phyloP scores from a whole-genome alignment of 2,329 filamentous ascomycete species.

The Beauveria bassiana region DNA sequence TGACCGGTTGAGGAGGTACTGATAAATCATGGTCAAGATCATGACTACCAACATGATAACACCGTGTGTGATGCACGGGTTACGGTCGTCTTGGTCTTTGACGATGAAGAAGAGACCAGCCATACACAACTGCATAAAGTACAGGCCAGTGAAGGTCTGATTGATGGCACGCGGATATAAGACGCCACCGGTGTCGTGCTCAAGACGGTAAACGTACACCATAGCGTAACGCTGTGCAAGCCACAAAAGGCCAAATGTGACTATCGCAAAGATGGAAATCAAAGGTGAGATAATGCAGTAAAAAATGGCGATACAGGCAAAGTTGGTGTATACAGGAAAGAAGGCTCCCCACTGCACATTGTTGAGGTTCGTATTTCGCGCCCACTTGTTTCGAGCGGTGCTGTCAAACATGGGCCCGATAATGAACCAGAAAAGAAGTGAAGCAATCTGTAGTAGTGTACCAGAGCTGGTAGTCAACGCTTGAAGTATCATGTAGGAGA shows the following conservation, averaged over 20 bases:
- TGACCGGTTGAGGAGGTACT: conserved; percentile 70
- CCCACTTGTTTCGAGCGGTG: conserved; percentile 77
- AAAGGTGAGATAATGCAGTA: conserved; percentile 86
- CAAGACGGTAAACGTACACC: conserved; percentile 86
- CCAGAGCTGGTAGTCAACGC: conserved; percentile 85
- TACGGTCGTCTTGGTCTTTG: conserved; percentile 42
- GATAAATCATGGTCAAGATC: conserved; percentile 66
- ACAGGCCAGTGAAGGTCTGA: conserved; percentile 89
- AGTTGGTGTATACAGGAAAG: conserved; percentile 94
- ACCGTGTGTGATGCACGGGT: conserved; percentile 65
- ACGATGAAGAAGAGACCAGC: conserved; percentile 85
- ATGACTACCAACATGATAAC: conserved; percentile 75
- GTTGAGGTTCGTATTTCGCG: conserved; percentile 68
- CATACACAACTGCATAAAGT: conserved; percentile 87
- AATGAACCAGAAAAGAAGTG: conserved; percentile 73
- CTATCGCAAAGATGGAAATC: conserved; percentile 85
- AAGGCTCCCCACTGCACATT: conserved; percentile 84
- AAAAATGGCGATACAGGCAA: conserved; percentile 84
- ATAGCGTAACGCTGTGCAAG: conserved; percentile 95
- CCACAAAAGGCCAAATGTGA: conserved; percentile 90
- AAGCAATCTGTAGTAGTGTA: conserved; percentile 76
- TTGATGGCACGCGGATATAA: conserved; percentile 90
- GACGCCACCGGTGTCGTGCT: conserved; percentile 83
- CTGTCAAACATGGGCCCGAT: conserved; percentile 74
- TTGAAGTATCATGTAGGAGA: conserved; percentile 96